Conservation (phyloP, 2,329 filamentous ascomycete species). For the Clarireedia hainanense region DNA sequence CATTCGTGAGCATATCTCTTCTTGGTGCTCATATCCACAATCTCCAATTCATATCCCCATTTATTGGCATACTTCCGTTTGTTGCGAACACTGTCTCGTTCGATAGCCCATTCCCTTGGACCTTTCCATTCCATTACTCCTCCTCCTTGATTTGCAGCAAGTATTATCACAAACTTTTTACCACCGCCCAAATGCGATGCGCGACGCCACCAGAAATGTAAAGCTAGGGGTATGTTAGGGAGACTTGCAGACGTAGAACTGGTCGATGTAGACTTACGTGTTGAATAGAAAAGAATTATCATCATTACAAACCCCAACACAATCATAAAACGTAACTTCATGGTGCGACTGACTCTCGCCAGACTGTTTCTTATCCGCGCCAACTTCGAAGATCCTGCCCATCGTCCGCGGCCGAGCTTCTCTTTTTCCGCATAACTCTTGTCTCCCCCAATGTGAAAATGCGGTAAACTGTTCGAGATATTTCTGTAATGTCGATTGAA, state of each 20-base stretch:
- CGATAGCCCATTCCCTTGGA: slow-evolving; percentile 93
- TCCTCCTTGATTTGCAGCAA: slow-evolving; percentile 88
- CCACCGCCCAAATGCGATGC: slow-evolving; percentile 70
- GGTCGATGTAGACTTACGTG: slow-evolving; percentile 64
- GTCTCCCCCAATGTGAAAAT: slow-evolving; percentile 50
- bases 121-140: slow-evolving; percentile 99
- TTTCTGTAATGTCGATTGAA: slow-evolving; percentile 77
- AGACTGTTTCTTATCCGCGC: slow-evolving; percentile 40
- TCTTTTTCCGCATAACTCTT: slow-evolving; percentile 64
- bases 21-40: slow-evolving; percentile 98
- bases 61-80: slow-evolving; percentile 79
- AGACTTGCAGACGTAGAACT: no score
- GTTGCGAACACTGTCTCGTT: slow-evolving; percentile 90
- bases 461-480: slow-evolving; percentile 71
- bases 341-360: slow-evolving; percentile 52
- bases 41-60: slow-evolving; percentile 94
- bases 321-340: slow-evolving; percentile 56
- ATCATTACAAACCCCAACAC: slow-evolving; percentile 51
- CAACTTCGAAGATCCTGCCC: slow-evolving; percentile 39
- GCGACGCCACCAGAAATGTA: slow-evolving; percentile 58
- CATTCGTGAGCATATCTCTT: slow-evolving; percentile 98
- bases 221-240: slow-evolving; percentile 16
- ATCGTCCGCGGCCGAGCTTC: slow-evolving; percentile 57
- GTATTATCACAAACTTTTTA: slow-evolving; percentile 84
- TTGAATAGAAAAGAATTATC: slow-evolving; percentile 60